Evolutionary conservation across 2,329 filamentous ascomycete species (phyloP).

Genomic region (Conoideocrella luteorostrata): DNA sequence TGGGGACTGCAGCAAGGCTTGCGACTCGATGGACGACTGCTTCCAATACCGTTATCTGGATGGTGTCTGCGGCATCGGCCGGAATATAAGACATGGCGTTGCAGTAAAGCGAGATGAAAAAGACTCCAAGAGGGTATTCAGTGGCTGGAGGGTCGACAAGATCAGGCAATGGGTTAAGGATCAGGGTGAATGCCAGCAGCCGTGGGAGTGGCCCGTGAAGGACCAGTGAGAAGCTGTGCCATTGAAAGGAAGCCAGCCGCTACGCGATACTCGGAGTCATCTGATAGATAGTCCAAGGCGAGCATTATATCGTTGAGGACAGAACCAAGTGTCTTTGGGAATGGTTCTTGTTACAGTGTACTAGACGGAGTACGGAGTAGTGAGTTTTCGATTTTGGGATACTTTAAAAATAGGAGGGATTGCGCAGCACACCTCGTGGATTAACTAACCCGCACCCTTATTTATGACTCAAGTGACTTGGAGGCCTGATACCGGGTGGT

Average conservation of each 20-base stretch:
- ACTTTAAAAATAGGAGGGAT: no score
- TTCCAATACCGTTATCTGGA: conserved; percentile 34
- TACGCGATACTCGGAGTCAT: no score
- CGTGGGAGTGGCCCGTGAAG: conserved; percentile 1
- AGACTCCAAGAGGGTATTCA: conserved; percentile 22
- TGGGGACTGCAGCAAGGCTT: conserved; percentile 37
- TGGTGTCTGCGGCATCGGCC: conserved; percentile 29
- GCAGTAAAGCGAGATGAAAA: conserved; percentile 24
- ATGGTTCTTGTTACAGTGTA: no score
- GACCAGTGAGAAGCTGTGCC: neutral
- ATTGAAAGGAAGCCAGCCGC: neutral
- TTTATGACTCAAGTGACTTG: no score
- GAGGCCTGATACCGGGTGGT: no score
- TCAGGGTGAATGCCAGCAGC: conserved; percentile 27
- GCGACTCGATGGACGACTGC: conserved; percentile 29
- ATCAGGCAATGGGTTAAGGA: conserved; percentile 32
- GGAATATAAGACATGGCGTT: conserved; percentile 30
- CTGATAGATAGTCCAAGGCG: no score
- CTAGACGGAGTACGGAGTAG: no score
- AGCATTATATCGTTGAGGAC: no score
- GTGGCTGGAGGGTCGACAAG: conserved; percentile 35
- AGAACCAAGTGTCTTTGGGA: no score
- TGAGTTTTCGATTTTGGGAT: no score
- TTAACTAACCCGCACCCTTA: no score
- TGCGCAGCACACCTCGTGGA: no score